Evolutionary conservation across 1,139 yeast species (phyloP).

Genomic region (Keqinozyma sinolaborantium): DNA sequence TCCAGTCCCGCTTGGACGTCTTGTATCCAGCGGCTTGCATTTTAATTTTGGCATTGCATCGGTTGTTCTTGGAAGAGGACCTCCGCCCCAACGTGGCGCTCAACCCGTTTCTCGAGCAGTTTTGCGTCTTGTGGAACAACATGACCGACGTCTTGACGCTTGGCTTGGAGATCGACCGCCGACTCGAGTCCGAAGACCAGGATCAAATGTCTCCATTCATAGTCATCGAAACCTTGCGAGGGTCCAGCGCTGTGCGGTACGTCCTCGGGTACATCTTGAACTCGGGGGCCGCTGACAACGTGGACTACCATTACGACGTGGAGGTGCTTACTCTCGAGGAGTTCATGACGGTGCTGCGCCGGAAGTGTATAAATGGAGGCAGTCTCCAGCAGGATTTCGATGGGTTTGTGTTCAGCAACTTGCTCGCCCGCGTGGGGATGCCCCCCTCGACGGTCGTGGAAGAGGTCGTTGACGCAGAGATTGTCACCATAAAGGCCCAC

Average conservation of each 20-base stretch:
- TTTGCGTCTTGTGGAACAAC: conserved; percentile 61
- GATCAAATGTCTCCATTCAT: conserved; percentile 43
- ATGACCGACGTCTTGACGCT: conserved; percentile 54
- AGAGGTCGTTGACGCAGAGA: conserved; percentile 54
- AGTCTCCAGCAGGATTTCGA: background rate
- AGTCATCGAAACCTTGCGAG: conserved; percentile 53
- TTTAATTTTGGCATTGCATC: conserved; percentile 47
- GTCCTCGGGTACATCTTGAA: conserved; percentile 60
- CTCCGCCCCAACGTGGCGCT: conserved; percentile 35
- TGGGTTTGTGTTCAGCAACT: background rate
- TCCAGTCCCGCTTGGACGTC: background rate
- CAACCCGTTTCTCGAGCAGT: conserved; percentile 59
- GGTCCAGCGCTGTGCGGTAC: conserved; percentile 60
- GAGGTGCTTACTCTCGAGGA: background rate
- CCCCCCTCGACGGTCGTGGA: conserved; percentile 22
- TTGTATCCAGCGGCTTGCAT: conserved; percentile 50
- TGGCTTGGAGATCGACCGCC: conserved; percentile 62
- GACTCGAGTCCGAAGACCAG: conserved; percentile 43
- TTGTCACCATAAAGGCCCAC: conserved; percentile 50
- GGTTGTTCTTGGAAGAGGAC: conserved; percentile 37
- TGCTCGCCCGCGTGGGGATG: background rate
- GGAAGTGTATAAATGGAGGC: background rate
- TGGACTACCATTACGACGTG: conserved; percentile 6
- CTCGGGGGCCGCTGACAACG: conserved; percentile 1
- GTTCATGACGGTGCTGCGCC: background rate